Evolutionary conservation across 2,329 filamentous ascomycete species (phyloP).

Genomic region (Diaporthe caulivora): DNA sequence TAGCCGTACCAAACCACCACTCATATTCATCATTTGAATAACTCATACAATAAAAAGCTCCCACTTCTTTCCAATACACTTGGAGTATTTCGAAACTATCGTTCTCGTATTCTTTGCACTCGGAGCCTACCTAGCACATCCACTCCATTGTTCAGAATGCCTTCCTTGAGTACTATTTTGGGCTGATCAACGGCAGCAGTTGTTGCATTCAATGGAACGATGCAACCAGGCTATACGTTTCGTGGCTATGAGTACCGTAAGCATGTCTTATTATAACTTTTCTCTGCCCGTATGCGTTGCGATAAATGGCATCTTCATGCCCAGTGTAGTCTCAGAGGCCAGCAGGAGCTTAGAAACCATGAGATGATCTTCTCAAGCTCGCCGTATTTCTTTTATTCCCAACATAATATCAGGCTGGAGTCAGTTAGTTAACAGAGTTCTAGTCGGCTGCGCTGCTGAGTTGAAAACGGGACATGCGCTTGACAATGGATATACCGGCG

Average conservation of each 20-base stretch:
- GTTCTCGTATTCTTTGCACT: background rate
- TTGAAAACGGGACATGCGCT: background rate
- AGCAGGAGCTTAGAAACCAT: background rate
- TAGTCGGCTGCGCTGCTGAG: constrained; percentile 5
- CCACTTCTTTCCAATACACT: background rate
- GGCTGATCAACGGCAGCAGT: background rate
- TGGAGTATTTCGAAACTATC: too few species aligned
- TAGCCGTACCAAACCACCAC: background rate
- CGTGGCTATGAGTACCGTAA: constrained; percentile 1
- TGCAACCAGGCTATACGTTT: constrained; percentile 1
- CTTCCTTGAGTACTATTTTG: background rate
- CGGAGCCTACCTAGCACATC: background rate
- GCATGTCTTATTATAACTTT: background rate
- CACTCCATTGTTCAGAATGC: background rate
- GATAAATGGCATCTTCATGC: too few species aligned
- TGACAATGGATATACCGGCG: background rate
- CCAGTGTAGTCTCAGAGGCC: background rate
- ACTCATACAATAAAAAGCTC: background rate
- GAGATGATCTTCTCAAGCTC: background rate
- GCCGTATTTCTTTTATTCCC: background rate
- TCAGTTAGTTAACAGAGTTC: background rate
- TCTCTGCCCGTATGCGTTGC: too few species aligned
- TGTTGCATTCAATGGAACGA: constrained; percentile 1
- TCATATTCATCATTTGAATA: background rate
- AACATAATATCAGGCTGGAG: background rate